These are phyloP conservation scores for Trichopus zeylanicus DNA, from an alignment of 116 monocot genomes.

Conservation along the genomic window DNA sequence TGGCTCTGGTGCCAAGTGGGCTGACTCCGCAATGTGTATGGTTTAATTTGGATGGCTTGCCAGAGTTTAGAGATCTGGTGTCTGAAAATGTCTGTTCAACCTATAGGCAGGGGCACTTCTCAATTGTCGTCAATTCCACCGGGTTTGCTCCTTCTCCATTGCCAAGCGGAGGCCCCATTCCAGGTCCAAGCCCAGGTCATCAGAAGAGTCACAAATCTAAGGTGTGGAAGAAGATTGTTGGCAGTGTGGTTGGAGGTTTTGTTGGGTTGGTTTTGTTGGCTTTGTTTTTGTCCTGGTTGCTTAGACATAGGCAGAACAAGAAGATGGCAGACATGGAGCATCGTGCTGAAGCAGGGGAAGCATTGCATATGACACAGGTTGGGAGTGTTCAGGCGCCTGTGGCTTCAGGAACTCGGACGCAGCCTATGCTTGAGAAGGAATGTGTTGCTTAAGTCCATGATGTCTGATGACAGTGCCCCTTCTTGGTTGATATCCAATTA, in stretches of 20 bases:
- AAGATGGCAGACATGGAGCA: constrained; percentile 52
- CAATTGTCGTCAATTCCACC: constrained; percentile 61
- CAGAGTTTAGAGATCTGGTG: constrained; percentile 33
- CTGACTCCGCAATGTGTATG: constrained; percentile 38
- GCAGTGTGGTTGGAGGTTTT: constrained; percentile 45
- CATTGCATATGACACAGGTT: constrained; percentile 34
- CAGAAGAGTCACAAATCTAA: constrained; percentile 24
- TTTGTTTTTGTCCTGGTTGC: constrained; percentile 24
- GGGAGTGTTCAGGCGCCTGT: constrained; percentile 52
- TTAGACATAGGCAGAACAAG: constrained; percentile 22
- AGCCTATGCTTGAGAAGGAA: constrained; percentile 71
- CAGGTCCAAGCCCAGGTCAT: background rate
- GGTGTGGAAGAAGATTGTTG: constrained; percentile 71
- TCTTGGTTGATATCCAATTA: background rate
- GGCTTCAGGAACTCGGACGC: constrained; percentile 53
- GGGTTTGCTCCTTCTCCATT: constrained; percentile 24
- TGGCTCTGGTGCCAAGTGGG: constrained; percentile 16
- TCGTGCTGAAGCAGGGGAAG: constrained; percentile 45
- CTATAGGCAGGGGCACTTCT: constrained; percentile 61
- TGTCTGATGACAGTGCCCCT: background rate
- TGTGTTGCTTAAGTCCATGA: constrained; percentile 28
- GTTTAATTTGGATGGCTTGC: constrained; percentile 55
- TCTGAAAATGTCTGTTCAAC: constrained; percentile 47
- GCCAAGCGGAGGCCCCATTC: constrained; percentile 3
- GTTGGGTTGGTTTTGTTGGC: constrained; percentile 35